Conservation (phyloP, 192 early-diverging fungal species). For the Mortierella claussenii region DNA sequence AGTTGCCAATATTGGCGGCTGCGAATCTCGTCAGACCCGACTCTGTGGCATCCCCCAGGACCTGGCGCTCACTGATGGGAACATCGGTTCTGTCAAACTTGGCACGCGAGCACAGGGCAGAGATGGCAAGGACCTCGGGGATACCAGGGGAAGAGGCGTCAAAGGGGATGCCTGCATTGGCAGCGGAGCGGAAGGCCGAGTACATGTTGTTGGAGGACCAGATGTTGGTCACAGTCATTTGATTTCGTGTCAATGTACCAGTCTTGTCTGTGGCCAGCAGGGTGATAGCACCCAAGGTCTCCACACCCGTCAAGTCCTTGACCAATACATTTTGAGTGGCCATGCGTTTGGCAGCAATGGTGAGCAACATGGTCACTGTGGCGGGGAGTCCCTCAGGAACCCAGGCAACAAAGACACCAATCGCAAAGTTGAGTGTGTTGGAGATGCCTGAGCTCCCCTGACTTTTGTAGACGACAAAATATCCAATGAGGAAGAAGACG, state of each 20-base stretch:
- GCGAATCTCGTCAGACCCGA: slow-evolving; percentile 89
- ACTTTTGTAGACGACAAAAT: slow-evolving; percentile 58
- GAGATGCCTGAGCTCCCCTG: slow-evolving; percentile 61
- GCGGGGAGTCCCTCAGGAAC: slow-evolving; percentile 95
- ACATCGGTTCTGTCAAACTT: slow-evolving; percentile 92
- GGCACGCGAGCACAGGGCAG: slow-evolving; percentile 84
- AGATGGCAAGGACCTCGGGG: slow-evolving; percentile 80
- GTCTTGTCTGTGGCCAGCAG: slow-evolving; percentile 97
- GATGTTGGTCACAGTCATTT: slow-evolving; percentile 94
- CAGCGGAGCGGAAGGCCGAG: slow-evolving; percentile 57
- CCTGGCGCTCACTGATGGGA: slow-evolving; percentile 79
- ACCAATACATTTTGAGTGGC: slow-evolving; percentile 88
- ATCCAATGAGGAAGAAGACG: slow-evolving; percentile 85
- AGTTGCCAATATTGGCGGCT: slow-evolving; percentile 71
- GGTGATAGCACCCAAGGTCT: slow-evolving; percentile 97
- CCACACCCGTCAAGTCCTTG: slow-evolving; percentile 95
- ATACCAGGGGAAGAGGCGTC: slow-evolving; percentile 65
- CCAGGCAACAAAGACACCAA: slow-evolving; percentile 89
- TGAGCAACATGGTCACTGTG: slow-evolving; percentile 93
- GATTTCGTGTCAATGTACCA: slow-evolving; percentile 95
- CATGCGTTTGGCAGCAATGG: slow-evolving; percentile 97
- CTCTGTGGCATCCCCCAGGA: slow-evolving; percentile 96
- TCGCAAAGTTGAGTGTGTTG: slow-evolving; percentile 87
- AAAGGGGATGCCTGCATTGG: slow-evolving; percentile 54
- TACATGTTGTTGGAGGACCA: slow-evolving; percentile 83